These are phyloP conservation scores for Posidonia australis DNA, from an alignment of 106 monocot genomes.

Conservation along the genomic window DNA sequence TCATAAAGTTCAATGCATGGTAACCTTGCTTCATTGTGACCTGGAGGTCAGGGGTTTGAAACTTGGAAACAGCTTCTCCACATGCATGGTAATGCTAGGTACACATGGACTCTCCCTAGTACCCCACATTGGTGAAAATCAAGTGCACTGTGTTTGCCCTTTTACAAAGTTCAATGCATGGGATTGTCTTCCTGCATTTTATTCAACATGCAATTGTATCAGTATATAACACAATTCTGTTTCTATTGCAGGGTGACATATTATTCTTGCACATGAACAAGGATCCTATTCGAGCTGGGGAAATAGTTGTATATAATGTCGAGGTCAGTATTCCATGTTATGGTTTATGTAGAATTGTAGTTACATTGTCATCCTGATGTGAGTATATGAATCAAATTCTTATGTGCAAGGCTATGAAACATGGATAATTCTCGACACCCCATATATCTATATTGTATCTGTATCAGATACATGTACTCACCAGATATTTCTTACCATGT, in stretches of 20 bases:
- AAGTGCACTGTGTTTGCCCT: background rate
- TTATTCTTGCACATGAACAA: slow-evolving; percentile 23
- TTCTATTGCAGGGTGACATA: slow-evolving; percentile 21
- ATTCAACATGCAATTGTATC: background rate
- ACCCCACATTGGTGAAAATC: background rate
- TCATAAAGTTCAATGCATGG: no score
- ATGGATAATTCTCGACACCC: background rate
- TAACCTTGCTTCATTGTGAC: no score
- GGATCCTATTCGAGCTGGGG: slow-evolving; percentile 24
- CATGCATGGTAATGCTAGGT: no score
- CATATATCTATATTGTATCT: background rate
- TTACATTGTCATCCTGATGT: background rate
- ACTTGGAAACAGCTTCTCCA: no score
- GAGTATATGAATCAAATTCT: background rate
- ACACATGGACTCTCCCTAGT: background rate
- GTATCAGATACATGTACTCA: background rate
- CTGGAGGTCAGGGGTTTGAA: no score
- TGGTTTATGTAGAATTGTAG: background rate
- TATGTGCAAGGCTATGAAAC: background rate
- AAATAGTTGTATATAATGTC: slow-evolving; percentile 27
- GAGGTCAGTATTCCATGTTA: slow-evolving; percentile 8
- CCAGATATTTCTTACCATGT: background rate
- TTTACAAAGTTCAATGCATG: background rate
- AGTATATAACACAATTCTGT: background rate
- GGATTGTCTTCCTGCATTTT: background rate